Evolutionary conservation across 495 filamentous ascomycete species (phyloP).

Genomic region (Aspergillus panamensis): DNA sequence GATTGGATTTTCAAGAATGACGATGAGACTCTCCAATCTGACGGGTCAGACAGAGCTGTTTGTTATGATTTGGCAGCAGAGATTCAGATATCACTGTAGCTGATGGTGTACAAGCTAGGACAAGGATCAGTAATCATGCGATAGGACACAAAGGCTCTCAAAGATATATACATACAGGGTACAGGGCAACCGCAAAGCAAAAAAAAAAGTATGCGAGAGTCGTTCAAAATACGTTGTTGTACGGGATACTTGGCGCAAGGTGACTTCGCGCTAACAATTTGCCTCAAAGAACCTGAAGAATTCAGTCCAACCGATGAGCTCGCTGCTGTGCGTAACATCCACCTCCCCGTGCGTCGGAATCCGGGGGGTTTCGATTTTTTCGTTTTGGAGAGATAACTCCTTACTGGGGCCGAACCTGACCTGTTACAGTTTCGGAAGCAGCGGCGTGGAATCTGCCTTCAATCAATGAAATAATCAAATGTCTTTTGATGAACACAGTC

Average conservation of each 20-base stretch:
- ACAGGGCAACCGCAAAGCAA: background rate
- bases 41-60: slow-evolving; percentile 2
- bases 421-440: slow-evolving; percentile 30
- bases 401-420: slow-evolving; percentile 23
- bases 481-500: slow-evolving; percentile 10
- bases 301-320: background rate
- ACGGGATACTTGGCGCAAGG: background rate
- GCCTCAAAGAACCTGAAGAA: background rate
- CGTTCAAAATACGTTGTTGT: no score
- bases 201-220: no score
- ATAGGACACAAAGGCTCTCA: background rate
- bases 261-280: background rate
- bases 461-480: background rate
- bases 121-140: background rate
- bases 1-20: background rate
- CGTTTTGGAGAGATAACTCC: slow-evolving; percentile 3
- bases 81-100: background rate
- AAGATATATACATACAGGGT: background rate
- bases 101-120: background rate
- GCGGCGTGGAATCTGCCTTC: slow-evolving; percentile 31
- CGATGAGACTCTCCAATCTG: background rate
- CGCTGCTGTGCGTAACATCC: background rate
- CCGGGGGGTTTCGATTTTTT: slow-evolving; percentile 2
- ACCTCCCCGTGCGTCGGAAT: background rate
- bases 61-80: background rate